phyloP scores from a whole-genome alignment of 2,329 filamentous ascomycete genomes.

The Aspergillus neoniger region DNA sequence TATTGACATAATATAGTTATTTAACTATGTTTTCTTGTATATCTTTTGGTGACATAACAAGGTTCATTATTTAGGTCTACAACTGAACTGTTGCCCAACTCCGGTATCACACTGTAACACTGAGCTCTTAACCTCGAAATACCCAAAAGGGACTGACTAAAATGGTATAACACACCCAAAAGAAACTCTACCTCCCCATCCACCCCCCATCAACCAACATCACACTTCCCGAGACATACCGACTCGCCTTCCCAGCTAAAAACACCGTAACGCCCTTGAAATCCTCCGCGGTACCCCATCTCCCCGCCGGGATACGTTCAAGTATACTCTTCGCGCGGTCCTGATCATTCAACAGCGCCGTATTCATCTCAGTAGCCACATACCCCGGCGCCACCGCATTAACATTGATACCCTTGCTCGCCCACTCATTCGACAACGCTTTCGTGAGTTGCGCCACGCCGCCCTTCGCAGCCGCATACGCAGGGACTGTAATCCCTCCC shows the following conservation, averaged over 20 bases:
- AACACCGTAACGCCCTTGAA: conserved; percentile 83
- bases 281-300: conserved; percentile 82
- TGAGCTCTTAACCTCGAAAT: too few relatives aligned
- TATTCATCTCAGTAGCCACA: conserved; percentile 93
- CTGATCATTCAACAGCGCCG: conserved; percentile 72
- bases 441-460: conserved; percentile 84
- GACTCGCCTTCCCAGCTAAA: conserved; percentile 73
- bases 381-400: conserved; percentile 57
- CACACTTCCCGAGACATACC: conserved; percentile 79
- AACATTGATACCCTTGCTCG: conserved; percentile 72
- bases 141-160: fast-evolving
- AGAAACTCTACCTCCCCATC: conserved; percentile 71
- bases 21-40: too few relatives aligned
- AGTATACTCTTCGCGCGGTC: conserved; percentile 72
- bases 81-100: too few relatives aligned
- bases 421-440: conserved; percentile 84
- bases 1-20: too few relatives aligned
- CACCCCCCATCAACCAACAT: conserved; percentile 86
- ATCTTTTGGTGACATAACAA: fast-evolving
- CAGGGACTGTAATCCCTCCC: conserved; percentile 82
- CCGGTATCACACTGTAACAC: too few relatives aligned
- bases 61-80: too few relatives aligned
- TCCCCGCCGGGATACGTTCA: conserved; percentile 76
- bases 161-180: too few relatives aligned
- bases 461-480: conserved; percentile 83